Evolutionary conservation across 2,329 filamentous ascomycete genomes (phyloP), one percentile per base, ranked within the genome.

Genomic region (Emmonsiellopsis sp.): DNA sequence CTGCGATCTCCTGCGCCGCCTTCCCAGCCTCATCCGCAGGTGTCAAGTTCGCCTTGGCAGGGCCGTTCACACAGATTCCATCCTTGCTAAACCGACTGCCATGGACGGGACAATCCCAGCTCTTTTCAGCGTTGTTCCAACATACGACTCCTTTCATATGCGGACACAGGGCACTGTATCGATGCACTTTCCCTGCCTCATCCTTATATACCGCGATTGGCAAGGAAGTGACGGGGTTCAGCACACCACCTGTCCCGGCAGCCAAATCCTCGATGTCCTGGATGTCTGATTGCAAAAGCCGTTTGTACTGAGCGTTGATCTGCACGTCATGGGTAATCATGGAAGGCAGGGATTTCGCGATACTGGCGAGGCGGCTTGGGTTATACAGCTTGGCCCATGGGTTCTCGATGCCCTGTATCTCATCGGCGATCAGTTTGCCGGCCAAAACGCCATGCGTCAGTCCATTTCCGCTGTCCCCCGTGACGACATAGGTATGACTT

Each of bases 201-300:
- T 80, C 77, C 60, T 79, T 81, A 66, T 81, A 83, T 0, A 81
- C 73, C 0, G 78, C 79, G 7, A 79, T 57, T 0, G 78, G 78
- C 56, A 71, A 75, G n/a, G 63, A 65, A 1, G 68, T 64, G 17
- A 57, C 71, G n/a, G 71, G 57, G 57, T 81, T 80, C 54, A 82
- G 59, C 5, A 82, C 77, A 0, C 76, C 79, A 2, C 78, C 79
- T 11, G 69, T 69, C 0, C 77, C 77, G 0, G 63, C 66, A 0
- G 65, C 71, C 1, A 82, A 65, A 42, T 82, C 77, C 59, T 81
- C 78, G 36, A 83, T 80, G 58, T 82, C 78, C 1, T 66, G 65
- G 49, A 82, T 78, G 56, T 82, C 80, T 0, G 75, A 71, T 55
- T 80, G 68, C 42, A 77, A 40, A 54, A 77, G 75, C 3, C 78